These are phyloP conservation scores for Anisodus acutangulus DNA, from an alignment of 257 asterid species.

Conservation along the genomic window DNA sequence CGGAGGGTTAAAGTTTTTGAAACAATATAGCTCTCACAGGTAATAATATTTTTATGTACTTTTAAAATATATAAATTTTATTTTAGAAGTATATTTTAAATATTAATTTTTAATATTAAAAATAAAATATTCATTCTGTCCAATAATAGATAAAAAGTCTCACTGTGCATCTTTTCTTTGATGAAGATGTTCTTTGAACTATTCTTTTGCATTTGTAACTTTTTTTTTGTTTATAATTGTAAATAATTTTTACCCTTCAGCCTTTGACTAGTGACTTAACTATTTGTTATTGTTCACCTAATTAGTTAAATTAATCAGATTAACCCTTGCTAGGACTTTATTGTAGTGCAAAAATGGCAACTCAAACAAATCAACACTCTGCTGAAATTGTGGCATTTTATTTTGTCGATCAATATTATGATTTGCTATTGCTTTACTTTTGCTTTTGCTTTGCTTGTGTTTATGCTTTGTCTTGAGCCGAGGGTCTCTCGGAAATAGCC, in stretches of 20 bases:
- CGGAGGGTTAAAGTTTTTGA: background rate
- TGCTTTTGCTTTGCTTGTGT: no score
- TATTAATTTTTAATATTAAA: no score
- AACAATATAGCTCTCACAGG: background rate
- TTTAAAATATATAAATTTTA: background rate
- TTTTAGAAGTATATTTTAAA: background rate
- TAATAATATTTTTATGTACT: background rate
- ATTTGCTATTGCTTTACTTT: no score
- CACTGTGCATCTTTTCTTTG: background rate
- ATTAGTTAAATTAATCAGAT: no score
- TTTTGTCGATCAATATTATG: background rate
- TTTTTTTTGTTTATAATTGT: background rate
- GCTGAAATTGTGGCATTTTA: no score
- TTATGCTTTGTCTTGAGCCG: no score
- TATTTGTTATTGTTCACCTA: background rate
- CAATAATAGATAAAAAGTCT: background rate
- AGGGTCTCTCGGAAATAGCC: no score
- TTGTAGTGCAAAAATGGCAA: constrained; percentile 8
- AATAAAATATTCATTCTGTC: background rate
- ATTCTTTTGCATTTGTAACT: background rate
- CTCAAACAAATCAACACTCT: background rate
- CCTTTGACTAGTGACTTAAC: background rate
- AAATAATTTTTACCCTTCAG: background rate
- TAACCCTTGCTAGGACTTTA: background rate
- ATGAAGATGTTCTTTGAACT: background rate